Base-by-base conservation (phyloP, 225 moss, liverwort and hornwort species). In the Pleurozium schreberi region DNA sequence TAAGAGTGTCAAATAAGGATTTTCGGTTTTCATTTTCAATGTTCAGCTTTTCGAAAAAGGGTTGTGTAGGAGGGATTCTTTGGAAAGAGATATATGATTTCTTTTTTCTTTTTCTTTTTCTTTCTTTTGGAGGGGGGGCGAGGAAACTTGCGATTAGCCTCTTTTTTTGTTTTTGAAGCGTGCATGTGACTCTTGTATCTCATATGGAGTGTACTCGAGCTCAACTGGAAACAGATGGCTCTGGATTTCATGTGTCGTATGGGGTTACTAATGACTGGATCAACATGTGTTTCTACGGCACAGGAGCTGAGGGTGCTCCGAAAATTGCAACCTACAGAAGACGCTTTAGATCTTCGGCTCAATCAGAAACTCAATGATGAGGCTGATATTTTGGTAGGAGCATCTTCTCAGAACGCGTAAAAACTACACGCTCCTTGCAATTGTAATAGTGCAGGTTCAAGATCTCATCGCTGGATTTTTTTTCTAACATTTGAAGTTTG, bases 301-400 rank as follows among this genome's bases (percentile, higher is more conserved):
- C 94, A 98, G 97, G 98, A 99, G 89, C 80, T 99, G 88, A 90
- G 87, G 86, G 94, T 95, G 84, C 94, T 99, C 65, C 95, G 93
- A 86, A 92, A 94, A 83, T 92, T 96, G 85, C 97, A 97, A 87
- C 96, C 96, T 21, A 92, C 87, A 70, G 97, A 99, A 87, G 96
- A 97, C 90, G 87, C 92, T 62, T 91, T 99, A 79, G 96, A 99
- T 52, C 75, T 84, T 38, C 96, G 93, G 55, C 92, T 95, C 64
- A 92, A 93, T 81, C 85, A 90, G 30, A 99, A 96, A 81, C 85
- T 96, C 57, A 93, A 90, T 76, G 90, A 87, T 0, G 98, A 95
- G 87, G 92, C 89, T 74, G 85, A 92, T 83, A 90, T 97, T 76
- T 87, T 84, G 88, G 98, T 98, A 94, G 64, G 61, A 40, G 68